phyloP scores from a whole-genome alignment of 441 rosid genomes.

The Arabidopsis hybrid region DNA sequence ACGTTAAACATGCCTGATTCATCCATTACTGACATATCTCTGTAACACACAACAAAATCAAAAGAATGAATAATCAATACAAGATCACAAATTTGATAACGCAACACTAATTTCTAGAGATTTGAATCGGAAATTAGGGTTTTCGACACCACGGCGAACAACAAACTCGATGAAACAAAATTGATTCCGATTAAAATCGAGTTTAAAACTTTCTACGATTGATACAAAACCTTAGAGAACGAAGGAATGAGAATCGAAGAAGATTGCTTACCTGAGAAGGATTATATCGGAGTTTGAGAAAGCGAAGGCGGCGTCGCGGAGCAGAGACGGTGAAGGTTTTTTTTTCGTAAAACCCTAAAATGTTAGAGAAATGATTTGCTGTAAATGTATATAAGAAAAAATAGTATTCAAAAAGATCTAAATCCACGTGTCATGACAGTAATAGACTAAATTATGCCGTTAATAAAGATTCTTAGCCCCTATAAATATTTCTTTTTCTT shows the following conservation, averaged over 20 bases:
- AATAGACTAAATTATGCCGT: background rate
- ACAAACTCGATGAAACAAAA: background rate
- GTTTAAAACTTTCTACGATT: background rate
- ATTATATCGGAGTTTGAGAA: background rate
- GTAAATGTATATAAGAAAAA: background rate
- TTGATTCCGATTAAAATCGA: background rate
- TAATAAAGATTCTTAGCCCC: too few species aligned
- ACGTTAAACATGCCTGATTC: conserved; percentile 63
- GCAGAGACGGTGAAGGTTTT: conserved; percentile 1
- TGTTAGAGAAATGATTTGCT: background rate
- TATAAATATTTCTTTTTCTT: too few species aligned
- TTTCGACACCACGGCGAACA: background rate
- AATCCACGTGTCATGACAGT: background rate
- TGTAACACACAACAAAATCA: background rate
- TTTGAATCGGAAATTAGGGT: background rate
- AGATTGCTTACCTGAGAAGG: conserved; percentile 13
- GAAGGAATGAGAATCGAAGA: background rate
- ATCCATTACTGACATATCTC: conserved; percentile 48
- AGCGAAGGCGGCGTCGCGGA: conserved; percentile 22
- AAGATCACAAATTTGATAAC: background rate
- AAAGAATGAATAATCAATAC: background rate
- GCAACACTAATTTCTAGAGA: background rate
- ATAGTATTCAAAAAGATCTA: background rate
- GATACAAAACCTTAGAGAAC: background rate
- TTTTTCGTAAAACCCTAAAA: conserved; percentile 5